Base-by-base conservation (phyloP, 192 early-diverging fungal species). In the Dissophora globulifera region DNA sequence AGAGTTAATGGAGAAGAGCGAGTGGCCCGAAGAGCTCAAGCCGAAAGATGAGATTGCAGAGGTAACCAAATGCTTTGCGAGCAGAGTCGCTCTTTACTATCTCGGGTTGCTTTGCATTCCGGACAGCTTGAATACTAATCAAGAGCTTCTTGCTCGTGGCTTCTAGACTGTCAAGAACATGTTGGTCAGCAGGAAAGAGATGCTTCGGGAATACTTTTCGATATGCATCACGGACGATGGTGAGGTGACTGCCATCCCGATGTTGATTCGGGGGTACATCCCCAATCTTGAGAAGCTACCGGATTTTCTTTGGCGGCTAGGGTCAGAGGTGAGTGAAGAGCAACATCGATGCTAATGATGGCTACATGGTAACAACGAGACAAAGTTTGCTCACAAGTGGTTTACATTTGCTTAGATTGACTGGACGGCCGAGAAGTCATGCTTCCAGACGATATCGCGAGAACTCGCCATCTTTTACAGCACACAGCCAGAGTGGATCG, bases 161-260 rank as follows among this genome's bases (percentile, higher is more conserved):
- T 45, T n/a, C 30, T 62, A 86, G 83, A 74, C 80, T n/a, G 85
- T 89, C 6, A 55, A 61, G 15, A 64, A 83, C 0, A 42, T 78
- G 4, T 48, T 95, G 16, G 62, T 90, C 4, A 62, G 79, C 5
- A 60, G 84, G 40, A 76, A 85, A 4, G 90, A 92, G 27, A 96
- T 99, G 95, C 83, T 99, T 6, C 80, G 84, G 15, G 95, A 98
- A 58, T 98, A 97, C 71, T 99, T 96, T 74, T 87, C 89, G 10
- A 82, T 99, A 7, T 84, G 54, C 13, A 70, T 99, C 29, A 84
- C 67, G 20, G 86, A 86, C 10, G 72, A 81, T 12, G 92, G 95
- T 3, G 58, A 87, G 9, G 57, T 96, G 4, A 58, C 80, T 19
- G 79, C 89, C 0, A 62, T 99, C 27, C 97, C 97, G 0, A 84